Evolutionary conservation across 139 green algal species (phyloP).

Genomic region (Yamagishiella unicocca): DNA sequence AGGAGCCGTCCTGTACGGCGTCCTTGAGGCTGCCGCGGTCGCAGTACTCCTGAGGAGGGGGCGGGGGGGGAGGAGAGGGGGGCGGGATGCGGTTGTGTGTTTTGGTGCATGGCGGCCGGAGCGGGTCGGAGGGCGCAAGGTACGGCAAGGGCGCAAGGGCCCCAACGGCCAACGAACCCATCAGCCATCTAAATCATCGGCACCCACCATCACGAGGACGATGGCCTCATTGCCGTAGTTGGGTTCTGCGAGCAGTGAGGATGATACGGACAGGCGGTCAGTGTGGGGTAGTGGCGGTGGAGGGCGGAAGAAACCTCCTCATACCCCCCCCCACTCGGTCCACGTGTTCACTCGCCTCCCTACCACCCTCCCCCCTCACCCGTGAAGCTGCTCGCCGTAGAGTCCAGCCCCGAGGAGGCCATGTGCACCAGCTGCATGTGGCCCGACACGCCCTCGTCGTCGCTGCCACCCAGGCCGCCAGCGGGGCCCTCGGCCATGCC

Average conservation of each 20-base stretch:
- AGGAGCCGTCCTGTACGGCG: conserved; percentile 21
- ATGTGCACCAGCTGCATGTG: conserved; percentile 27
- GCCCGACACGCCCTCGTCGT: not conserved
- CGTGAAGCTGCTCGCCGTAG: not conserved
- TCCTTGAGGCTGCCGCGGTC: conserved; percentile 34
- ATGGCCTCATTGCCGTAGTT: conserved; percentile 35
- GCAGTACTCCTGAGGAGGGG: conserved; percentile 32
- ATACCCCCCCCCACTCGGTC: too few relatives aligned
- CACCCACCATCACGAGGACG: conserved; percentile 39
- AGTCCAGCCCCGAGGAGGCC: not conserved
- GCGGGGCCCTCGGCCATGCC: not conserved
- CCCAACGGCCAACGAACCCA: not conserved
- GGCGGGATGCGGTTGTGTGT: not conserved
- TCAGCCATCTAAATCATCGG: not conserved
- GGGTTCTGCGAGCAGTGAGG: not conserved
- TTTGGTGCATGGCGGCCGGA: too few relatives aligned
- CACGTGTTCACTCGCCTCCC: not conserved
- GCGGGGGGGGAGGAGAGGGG: not conserved
- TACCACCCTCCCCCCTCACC: not conserved
- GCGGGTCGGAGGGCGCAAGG: too few relatives aligned
- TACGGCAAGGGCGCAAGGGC: not conserved
- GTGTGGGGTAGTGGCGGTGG: too few relatives aligned
- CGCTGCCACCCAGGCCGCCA: not conserved
- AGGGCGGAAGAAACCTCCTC: too few relatives aligned
- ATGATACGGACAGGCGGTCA: not conserved